Percentiles rank a stretch among this genome's conserved stretches.
These are phyloP conservation scores for Solanum hybrid DNA, from an alignment of 305 asterid species.

Conservation along the genomic window DNA sequence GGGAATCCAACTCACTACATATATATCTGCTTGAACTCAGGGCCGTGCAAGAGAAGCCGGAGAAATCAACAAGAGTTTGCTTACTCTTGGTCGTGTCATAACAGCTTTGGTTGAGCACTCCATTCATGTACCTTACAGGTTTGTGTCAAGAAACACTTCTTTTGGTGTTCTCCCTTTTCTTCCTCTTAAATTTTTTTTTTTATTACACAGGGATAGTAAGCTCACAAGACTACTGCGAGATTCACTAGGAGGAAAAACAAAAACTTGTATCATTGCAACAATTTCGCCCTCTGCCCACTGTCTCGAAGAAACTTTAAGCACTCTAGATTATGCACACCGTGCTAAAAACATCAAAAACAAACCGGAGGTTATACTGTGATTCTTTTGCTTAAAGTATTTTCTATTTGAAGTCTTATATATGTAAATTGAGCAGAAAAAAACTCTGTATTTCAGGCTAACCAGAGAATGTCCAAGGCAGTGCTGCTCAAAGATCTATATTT, in stretches of 20 bases:
- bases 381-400: neutral
- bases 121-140: conserved; percentile 81
- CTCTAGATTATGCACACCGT: conserved; percentile 72
- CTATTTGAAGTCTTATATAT: neutral
- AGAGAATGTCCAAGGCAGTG: conserved; percentile 61
- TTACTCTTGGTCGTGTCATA: conserved; percentile 78
- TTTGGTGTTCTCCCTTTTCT: neutral
- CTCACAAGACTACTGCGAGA: conserved; percentile 81
- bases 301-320: conserved; percentile 77
- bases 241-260: conserved; percentile 82
- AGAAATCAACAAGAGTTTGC: conserved; percentile 80
- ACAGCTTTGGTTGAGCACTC: conserved; percentile 77
- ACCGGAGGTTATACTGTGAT: conserved; percentile 49
- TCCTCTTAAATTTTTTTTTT: conserved; percentile 5
- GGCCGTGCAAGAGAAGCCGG: conserved; percentile 95
- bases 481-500: conserved; percentile 66
- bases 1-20: neutral
- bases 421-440: conserved; percentile 19
- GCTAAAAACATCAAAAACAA: conserved; percentile 83
- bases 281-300: conserved; percentile 65
- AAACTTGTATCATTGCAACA: conserved; percentile 81
- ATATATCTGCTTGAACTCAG: conserved; percentile 21
- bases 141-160: conserved; percentile 7
- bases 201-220: conserved; percentile 63
- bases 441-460: conserved; percentile 56